Percentiles rank a stretch among this genome's conserved stretches.
These are phyloP conservation scores for Croton setiger DNA, from an alignment of 441 rosid species.

Conservation along the genomic window DNA sequence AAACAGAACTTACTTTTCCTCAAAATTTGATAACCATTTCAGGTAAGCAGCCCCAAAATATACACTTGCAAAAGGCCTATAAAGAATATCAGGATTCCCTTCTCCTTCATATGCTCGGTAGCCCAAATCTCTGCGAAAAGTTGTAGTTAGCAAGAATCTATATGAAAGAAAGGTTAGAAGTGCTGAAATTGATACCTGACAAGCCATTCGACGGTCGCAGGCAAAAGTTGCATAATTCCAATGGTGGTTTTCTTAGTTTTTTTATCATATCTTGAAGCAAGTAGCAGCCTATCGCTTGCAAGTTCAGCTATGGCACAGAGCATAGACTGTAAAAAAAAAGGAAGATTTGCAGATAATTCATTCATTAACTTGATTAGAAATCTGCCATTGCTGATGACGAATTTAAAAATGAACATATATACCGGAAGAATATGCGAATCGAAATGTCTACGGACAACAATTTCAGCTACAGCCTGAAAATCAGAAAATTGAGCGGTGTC, in stretches of 20 bases:
- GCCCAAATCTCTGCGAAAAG: slow-evolving; percentile 60
- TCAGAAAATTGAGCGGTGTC: not conserved
- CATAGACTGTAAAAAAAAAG: slow-evolving; percentile 60
- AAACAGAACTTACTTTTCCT: slow-evolving; percentile 47
- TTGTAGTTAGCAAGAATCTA: slow-evolving; percentile 12
- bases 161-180: not conserved
- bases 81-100: slow-evolving; percentile 60
- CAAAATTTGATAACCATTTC: slow-evolving; percentile 70
- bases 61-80: slow-evolving; percentile 72
- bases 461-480: slow-evolving; percentile 83
- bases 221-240: slow-evolving; percentile 79
- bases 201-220: slow-evolving; percentile 64
- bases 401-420: slow-evolving; percentile 24
- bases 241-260: slow-evolving; percentile 65
- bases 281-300: slow-evolving; percentile 84
- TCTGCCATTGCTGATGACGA: not conserved
- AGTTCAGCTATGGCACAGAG: slow-evolving; percentile 89
- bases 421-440: slow-evolving; percentile 60
- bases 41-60: slow-evolving; percentile 94
- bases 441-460: slow-evolving; percentile 66
- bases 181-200: slow-evolving; percentile 40
- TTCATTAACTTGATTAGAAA: not conserved
- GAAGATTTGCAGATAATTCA: slow-evolving; percentile 17
- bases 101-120: slow-evolving; percentile 52
- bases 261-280: slow-evolving; percentile 54